Base-by-base conservation (phyloP, 2,329 filamentous ascomycete species). In the Fusarium mundagurra region DNA sequence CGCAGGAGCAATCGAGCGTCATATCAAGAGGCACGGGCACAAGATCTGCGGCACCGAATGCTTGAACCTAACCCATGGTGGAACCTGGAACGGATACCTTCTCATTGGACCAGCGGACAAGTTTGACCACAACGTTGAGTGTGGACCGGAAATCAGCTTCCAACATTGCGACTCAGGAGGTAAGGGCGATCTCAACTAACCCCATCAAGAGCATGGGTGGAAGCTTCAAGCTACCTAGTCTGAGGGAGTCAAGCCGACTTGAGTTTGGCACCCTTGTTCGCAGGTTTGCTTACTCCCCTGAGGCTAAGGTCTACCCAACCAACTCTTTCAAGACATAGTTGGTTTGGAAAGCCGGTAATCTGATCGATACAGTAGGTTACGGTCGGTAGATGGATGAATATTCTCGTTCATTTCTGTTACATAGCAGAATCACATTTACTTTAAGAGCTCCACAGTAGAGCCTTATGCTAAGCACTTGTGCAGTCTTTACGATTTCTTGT, bases 331-430 rank as follows among this genome's bases (percentile, higher is more conserved):
- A 53, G 17, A 36, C 14, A 4, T 14, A 6, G 8, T 27, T 53
- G n/a, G n/a, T 36, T 24, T 24, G 8, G 24, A 24, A 11, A 2
- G 8, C 4, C 3, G 11, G 47, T 4, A 5, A 12, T 13, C 6
- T 22, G 10, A 8, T 24, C 10, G 20, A 31, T 34, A 17, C 7
- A 17, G 8, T 8, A 10, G 22, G 27, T 22, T 48, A 6, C n/a
- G 13, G 45, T 10, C 16, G 47, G 22, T 12, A 18, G 22, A n/a
- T 3, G 8, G 31, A 34, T 18, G 3, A 18, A 36, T 36, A 20
- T 20, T 22, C 16, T 29, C 24, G 7, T 39, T 54, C 24, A 5
- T 0, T 1, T 7, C 34, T 54, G 5, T 5, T 3, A 12, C 12
- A 36, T 27, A 54, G 20, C 34, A 39, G 24, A 39, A 8, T 17